Base-by-base conservation (phyloP, 495 filamentous ascomycete species). In the Achaetomiella virescens region DNA sequence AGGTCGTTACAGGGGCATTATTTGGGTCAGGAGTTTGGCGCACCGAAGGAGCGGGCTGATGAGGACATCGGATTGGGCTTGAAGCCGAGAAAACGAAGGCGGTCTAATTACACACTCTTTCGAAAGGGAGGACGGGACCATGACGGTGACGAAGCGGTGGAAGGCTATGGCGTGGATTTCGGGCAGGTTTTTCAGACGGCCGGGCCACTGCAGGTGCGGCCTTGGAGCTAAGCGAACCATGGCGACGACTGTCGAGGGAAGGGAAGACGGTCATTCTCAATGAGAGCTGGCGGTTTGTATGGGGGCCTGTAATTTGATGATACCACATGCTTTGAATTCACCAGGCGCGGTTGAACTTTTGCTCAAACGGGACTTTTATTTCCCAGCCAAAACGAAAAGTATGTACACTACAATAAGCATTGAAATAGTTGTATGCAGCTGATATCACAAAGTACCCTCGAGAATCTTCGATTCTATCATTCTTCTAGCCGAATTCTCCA, bases 311-410 rank as follows among this genome's bases (percentile, higher is more conserved):
- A 49, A 43, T 56, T 42, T 29, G 42, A 24, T 56, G 54, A 56
- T 56, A 56, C 54, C 54, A 56, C 54, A 41, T 48, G 53, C 53
- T 31, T 29, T 52, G 17, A 22, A n/a, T 2, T 41, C 3, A 41
- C 8, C 27, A 31, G 5, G 38, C 12, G 7, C n/a, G n/a, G n/a
- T 41, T 41, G 15, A 41, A 41, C 38, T 18, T 17, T 9, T 17
- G n/a, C 14, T 18, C 27, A 31, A 31, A 17, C 38, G 11, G 1
- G 3, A 18, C 18, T 15, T 8, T 41, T 6, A 18, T 17, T 6
- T 38, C 6, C 6, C 10, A 38, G 36, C 6, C 6, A n/a, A 41
- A 41, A 3, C n/a, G 7, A 42, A 52, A 52, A 41, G 3, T 52
- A 52, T 36, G 29, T 8, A 45, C 18, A 5, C 43, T 17, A 41